phyloP scores from a whole-genome alignment of 805 yeast genomes.

The Teunomyces gatunensis region DNA sequence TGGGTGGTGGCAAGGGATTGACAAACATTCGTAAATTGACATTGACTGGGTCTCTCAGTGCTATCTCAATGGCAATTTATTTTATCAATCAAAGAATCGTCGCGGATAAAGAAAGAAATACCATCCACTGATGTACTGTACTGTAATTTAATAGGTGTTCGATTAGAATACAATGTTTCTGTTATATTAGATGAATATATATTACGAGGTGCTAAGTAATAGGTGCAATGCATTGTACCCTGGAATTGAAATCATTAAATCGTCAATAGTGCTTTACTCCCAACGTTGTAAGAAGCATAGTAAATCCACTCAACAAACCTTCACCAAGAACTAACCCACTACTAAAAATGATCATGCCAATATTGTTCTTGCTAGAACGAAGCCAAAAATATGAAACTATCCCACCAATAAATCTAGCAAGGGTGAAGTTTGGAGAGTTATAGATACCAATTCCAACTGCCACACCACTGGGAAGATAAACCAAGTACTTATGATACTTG shows the following conservation, averaged over 20 bases:
- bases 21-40: slow-evolving; percentile 56
- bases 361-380: slow-evolving; percentile 38
- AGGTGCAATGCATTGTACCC: neutral
- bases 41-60: slow-evolving; percentile 62
- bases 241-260: slow-evolving; percentile 1
- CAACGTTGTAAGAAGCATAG: slow-evolving; percentile 72
- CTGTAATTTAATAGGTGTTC: slow-evolving; percentile 1
- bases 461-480: slow-evolving; percentile 85
- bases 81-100: slow-evolving; percentile 71
- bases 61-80: slow-evolving; percentile 70
- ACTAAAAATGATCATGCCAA: slow-evolving; percentile 80
- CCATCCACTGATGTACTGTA: slow-evolving; percentile 5
- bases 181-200: neutral
- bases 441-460: slow-evolving; percentile 97
- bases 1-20: slow-evolving; percentile 44
- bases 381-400: slow-evolving; percentile 60
- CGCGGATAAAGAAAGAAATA: slow-evolving; percentile 56
- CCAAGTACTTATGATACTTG: slow-evolving; percentile 38
- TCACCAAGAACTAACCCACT: slow-evolving; percentile 94
- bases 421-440: slow-evolving; percentile 88
- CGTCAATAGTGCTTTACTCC: slow-evolving; percentile 24
- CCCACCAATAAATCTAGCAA: slow-evolving; percentile 93
- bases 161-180: neutral
- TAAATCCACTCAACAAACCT: slow-evolving; percentile 81
- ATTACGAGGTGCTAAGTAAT: neutral